Conservation (phyloP, 345 rosid species). For the Gossypium anomalum region DNA sequence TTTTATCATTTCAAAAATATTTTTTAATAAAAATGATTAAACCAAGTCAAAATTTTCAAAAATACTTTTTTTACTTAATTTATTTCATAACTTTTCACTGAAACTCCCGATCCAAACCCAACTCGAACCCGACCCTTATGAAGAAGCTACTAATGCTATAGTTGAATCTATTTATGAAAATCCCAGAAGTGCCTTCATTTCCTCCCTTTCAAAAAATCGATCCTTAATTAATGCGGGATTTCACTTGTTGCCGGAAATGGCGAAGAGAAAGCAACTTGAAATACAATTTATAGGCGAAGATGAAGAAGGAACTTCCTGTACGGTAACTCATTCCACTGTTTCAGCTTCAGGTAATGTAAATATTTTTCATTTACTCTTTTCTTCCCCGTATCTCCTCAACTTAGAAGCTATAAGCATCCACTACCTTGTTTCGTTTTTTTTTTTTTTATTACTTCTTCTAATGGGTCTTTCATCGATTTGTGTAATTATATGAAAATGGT, state of each 20-base stretch:
- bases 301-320: background rate
- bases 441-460: background rate
- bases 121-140: too few relatives aligned
- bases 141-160: background rate
- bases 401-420: background rate
- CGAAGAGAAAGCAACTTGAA: background rate
- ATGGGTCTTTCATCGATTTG: background rate
- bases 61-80: too few relatives aligned
- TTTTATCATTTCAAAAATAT: too few relatives aligned
- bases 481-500: background rate
- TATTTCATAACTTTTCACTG: too few relatives aligned
- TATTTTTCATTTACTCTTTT: background rate
- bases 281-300: background rate
- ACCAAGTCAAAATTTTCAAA: too few relatives aligned
- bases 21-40: too few relatives aligned
- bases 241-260: background rate
- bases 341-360: background rate
- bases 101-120: too few relatives aligned
- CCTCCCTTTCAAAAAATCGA: background rate
- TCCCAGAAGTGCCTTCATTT: background rate
- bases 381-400: background rate
- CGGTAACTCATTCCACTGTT: background rate
- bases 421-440: background rate
- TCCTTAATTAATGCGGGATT: background rate
- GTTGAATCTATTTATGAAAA: background rate